These are phyloP conservation scores for Eucalyptus tenuipes DNA, from an alignment of 345 rosid species.

Conservation along the genomic window DNA sequence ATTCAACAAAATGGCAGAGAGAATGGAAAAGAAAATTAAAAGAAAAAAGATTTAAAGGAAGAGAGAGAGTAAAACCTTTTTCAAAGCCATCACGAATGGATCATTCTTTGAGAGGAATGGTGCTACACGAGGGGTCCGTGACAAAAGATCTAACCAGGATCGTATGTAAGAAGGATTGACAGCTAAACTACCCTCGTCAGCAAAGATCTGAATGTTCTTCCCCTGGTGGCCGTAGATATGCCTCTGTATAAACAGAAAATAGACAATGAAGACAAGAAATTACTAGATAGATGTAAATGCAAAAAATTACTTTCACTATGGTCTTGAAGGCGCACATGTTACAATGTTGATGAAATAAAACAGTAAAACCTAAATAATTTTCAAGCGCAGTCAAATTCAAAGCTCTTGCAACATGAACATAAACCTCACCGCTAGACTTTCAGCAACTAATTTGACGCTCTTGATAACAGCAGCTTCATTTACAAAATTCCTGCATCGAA, in stretches of 20 bases:
- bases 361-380: not conserved
- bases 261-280: not conserved
- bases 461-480: constrained; percentile 52
- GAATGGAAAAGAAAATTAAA: not conserved
- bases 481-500: constrained; percentile 45
- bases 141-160: constrained; percentile 84
- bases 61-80: constrained; percentile 36
- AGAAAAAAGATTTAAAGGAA: not conserved
- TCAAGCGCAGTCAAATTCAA: not conserved
- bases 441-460: constrained; percentile 79
- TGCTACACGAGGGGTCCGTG: constrained; percentile 88
- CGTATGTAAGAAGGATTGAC: constrained; percentile 61
- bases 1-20: not conserved
- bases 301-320: not conserved
- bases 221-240: constrained; percentile 85
- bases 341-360: not conserved
- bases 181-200: constrained; percentile 76
- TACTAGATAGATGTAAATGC: not conserved
- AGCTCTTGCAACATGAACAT: not conserved
- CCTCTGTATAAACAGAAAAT: constrained; percentile 27
- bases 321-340: not conserved
- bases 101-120: constrained; percentile 89
- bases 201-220: constrained; percentile 62
- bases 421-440: constrained; percentile 81
- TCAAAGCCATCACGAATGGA: constrained; percentile 65